Base-by-base conservation (phyloP, 2,329 filamentous ascomycete species). In the Aspergillus uvarum region DNA sequence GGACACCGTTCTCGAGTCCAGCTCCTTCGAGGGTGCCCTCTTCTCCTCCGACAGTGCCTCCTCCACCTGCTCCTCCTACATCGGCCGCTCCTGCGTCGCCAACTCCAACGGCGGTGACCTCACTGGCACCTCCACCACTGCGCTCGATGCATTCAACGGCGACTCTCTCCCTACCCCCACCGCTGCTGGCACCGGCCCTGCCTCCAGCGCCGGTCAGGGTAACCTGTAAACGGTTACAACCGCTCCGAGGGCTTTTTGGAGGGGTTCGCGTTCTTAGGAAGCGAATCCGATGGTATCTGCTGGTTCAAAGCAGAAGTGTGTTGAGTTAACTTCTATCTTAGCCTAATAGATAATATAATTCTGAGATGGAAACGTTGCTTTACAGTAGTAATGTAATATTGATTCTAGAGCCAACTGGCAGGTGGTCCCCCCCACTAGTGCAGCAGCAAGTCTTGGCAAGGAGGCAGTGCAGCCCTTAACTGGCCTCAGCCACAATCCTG, bases 41-140 rank as follows among this genome's bases (percentile, higher is more conserved):
- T 81, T 79, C 62, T 74, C 75, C 19, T 62, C 70, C 0, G 80
- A 78, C 67, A 67, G 72, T 32, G 69, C 68, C 47, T 85, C 83
- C 76, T 68, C 69, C 31, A 58, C 74, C 19, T 69, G 71, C 60
- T 76, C 85, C 3, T 47, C 38, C 52, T 54, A 54, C 52, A 54
- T 54, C 24, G 52, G 52, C 52, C 52, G 52, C 12, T 21, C 24
- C 1, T 54, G 52, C 42, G 52, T 54, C 6, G 52, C 52, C 42
- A 54, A 54, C 52, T 14, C 47, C 52, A 54, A 54, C 52, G 52
- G 26, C 1, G 52, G 52, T 47, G 52, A 54, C 26, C 52, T 54
- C 42, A 35, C 52, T 21, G 52, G 52, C 42, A 54, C 26, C 42
- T 48, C 42, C 26, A 54, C 52, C 42, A 32, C 42, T n/a, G 52